Conservation (phyloP, 768 basidiomycete species). For the Calocybe cyanea region DNA sequence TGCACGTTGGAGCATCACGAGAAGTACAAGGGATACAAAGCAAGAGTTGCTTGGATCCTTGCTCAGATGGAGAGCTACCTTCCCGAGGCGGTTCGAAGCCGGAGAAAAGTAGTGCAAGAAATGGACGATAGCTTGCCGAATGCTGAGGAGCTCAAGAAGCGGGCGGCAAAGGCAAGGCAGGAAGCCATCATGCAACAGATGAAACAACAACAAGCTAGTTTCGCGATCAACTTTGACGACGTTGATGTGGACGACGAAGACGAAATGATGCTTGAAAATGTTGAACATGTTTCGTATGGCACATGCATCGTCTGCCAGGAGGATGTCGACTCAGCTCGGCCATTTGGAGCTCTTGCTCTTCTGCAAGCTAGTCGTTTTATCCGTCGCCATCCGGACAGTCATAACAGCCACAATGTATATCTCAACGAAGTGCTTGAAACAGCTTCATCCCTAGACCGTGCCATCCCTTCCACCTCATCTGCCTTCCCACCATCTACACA, state of each 20-base stretch:
- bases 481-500: constrained; percentile 50
- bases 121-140: constrained; percentile 35
- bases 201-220: constrained; percentile 87
- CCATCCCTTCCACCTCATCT: constrained; percentile 21
- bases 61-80: constrained; percentile 51
- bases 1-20: constrained; percentile 78
- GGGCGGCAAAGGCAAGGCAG: constrained; percentile 86
- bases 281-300: constrained; percentile 61
- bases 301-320: constrained; percentile 99
- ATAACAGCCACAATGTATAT: constrained; percentile 53
- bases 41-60: constrained; percentile 76
- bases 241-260: constrained; percentile 70
- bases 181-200: constrained; percentile 95
- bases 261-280: constrained; percentile 47
- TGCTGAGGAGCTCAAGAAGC: constrained; percentile 70
- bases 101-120: constrained; percentile 40
- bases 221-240: constrained; percentile 76
- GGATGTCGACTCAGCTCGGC: constrained; percentile 64
- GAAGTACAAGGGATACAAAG: constrained; percentile 66
- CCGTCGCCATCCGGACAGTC: constrained; percentile 70
- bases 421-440: constrained; percentile 72
- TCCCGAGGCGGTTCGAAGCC: constrained; percentile 50
- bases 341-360: constrained; percentile 85
- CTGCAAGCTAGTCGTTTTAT: constrained; percentile 86
- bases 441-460: constrained; percentile 63